Evolutionary conservation across 169 alveolate species (phyloP), one percentile per base, ranked within the genome.

Genomic region (Eimeria necatrix): DNA sequence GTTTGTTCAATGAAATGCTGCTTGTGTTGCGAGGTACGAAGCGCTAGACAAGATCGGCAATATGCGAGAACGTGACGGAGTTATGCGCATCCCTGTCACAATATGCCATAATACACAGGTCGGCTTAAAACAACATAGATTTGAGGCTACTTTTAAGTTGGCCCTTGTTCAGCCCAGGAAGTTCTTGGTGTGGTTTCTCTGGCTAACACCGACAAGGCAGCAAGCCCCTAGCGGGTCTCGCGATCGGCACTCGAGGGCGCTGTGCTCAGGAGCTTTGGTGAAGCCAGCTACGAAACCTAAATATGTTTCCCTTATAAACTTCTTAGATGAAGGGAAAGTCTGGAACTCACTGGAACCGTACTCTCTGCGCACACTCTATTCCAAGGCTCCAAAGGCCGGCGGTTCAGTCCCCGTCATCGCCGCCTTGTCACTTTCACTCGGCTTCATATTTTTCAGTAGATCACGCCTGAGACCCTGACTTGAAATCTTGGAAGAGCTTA

Each of bases 191-290:
- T n/a, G 18, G 86, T 7, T 14, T 59, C 86, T 6, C n/a, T 48
- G 8, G 20, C n/a, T 41, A 20, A 49, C 64, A 26, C n/a, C 22
- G 32, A 76, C 49, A 46, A 49, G 86, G 86, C 86, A 46, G 86
- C 86, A 76, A 76, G 86, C 86, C 86, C 86, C 86, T 76, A n/a
- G 86, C 86, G 86, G 64, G 86, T 76, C 86, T 46, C 64, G 86
- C 86, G 86, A 49, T 49, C 68, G 64, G 46, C 86, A 76, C 86
- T 76, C 86, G 86, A 76, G 60, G 86, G 86, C 46, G 64, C 86
- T 76, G 64, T 9, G 86, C 12, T 9, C 14, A 49, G 2, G 22
- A 49, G 51, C n/a, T 18, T 48, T 76, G 61, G 46, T 9, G n/a
- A 18, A 7, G 8, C 61, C 86, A n/a, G 48, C 49, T 14, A 46